A percentile compares a stretch with the other conserved stretches of the same genome.
These are phyloP conservation scores for Colletotrichum neosansevieriae DNA, from an alignment of 2,329 filamentous ascomycete genomes.

Conservation along the genomic window DNA sequence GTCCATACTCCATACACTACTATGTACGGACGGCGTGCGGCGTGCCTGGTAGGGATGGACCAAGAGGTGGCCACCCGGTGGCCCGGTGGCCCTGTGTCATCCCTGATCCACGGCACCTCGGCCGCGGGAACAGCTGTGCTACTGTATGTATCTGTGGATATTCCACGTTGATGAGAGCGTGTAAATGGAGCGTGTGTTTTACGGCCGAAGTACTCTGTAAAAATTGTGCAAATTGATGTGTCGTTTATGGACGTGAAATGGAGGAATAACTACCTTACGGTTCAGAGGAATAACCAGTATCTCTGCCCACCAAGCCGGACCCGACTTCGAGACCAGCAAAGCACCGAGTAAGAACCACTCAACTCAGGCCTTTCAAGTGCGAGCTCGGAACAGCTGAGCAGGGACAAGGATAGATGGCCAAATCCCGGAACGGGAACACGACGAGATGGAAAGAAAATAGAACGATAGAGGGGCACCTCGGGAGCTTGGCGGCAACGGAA, in stretches of 20 bases:
- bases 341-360: neutral
- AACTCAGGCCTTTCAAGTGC: neutral
- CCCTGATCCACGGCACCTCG: slow-evolving; percentile 15
- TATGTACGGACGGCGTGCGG: slow-evolving; percentile 26
- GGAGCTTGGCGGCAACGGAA: slow-evolving; percentile 29
- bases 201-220: too few species aligned
- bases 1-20: slow-evolving; percentile 19
- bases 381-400: neutral
- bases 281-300: neutral
- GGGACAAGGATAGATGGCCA: slow-evolving; percentile 24
- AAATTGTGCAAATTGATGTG: too few species aligned
- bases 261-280: neutral
- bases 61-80: neutral
- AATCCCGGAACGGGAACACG: slow-evolving; percentile 31
- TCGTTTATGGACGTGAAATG: neutral
- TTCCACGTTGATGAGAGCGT: neutral
- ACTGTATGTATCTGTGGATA: slow-evolving; percentile 3
- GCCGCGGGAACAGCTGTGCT: slow-evolving; percentile 3
- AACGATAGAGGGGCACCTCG: slow-evolving; percentile 32
- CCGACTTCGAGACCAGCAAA: neutral
- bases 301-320: neutral
- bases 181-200: neutral
- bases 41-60: slow-evolving; percentile 30
- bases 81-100: slow-evolving; percentile 18
- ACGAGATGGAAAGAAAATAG: slow-evolving; percentile 34